A percentile compares a stretch with the other conserved stretches of the same genome.
These are phyloP conservation scores for Aspergillaceae sp. DNA, from an alignment of 2,329 filamentous ascomycete species.

Conservation along the genomic window DNA sequence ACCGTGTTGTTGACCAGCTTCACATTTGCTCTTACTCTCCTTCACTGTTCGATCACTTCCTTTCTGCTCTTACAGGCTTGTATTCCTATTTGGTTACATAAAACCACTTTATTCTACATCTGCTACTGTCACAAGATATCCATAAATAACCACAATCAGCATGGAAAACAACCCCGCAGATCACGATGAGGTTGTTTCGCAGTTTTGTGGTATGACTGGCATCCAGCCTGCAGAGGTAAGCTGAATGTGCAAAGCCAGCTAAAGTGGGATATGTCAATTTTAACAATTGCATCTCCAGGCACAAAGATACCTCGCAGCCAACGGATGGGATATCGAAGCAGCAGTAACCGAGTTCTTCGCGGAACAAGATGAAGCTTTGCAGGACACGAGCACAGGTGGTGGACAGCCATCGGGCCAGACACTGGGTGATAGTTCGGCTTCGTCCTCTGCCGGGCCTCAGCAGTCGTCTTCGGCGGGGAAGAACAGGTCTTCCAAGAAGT, in stretches of 20 bases:
- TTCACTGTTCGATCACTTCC: no score
- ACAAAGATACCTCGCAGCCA: slow-evolving; percentile 55
- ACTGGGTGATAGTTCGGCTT: slow-evolving; percentile 23
- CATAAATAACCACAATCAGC: slow-evolving; percentile 3
- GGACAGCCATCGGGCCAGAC: slow-evolving; percentile 22
- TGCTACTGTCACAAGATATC: no score
- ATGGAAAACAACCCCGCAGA: slow-evolving; percentile 30
- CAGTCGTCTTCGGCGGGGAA: slow-evolving; percentile 22
- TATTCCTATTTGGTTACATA: no score
- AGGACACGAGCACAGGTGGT: slow-evolving; percentile 23
- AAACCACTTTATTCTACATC: no score
- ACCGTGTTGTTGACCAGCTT: slow-evolving; percentile 4
- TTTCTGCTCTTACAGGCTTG: no score
- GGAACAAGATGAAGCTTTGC: slow-evolving; percentile 34
- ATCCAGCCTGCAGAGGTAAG: slow-evolving; percentile 42
- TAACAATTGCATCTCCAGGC: slow-evolving; percentile 44
- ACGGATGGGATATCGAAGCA: slow-evolving; percentile 57
- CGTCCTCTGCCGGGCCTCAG: slow-evolving; percentile 22
- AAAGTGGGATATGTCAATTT: no score
- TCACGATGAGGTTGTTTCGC: slow-evolving; percentile 38
- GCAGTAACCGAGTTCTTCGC: slow-evolving; percentile 56
- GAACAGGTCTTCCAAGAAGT: slow-evolving; percentile 34
- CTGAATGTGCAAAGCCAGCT: background rate
- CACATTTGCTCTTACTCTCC: no score
- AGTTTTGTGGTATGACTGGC: slow-evolving; percentile 52